phyloP scores from a whole-genome alignment of 805 yeast genomes.

The Metschnikowia henanensis region DNA sequence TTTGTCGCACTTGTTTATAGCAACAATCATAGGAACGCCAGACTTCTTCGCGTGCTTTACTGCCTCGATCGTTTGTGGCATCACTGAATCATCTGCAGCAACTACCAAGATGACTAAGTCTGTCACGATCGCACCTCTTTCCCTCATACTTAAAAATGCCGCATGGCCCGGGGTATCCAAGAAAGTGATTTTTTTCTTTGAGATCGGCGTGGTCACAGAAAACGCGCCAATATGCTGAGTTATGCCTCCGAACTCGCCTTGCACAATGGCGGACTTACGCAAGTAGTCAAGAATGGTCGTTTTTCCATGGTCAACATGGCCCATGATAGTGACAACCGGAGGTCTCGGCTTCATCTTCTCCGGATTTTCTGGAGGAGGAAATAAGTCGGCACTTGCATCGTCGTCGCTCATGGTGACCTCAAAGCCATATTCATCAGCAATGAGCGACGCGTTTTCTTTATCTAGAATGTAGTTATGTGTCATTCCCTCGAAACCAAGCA shows the following conservation, averaged over 20 bases:
- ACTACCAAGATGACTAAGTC: constrained; percentile 92
- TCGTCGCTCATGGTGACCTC: constrained; percentile 57
- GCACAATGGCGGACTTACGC: constrained; percentile 81
- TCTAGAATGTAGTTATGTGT: constrained; percentile 82
- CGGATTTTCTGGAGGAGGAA: constrained; percentile 49
- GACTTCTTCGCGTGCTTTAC: constrained; percentile 87
- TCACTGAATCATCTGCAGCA: constrained; percentile 96
- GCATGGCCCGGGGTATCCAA: constrained; percentile 99
- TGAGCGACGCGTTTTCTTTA: constrained; percentile 78
- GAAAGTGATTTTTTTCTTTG: constrained; percentile 79
- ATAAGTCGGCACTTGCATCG: constrained; percentile 56
- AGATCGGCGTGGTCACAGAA: constrained; percentile 73
- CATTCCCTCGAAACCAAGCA: constrained; percentile 70
- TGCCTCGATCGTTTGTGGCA: constrained; percentile 97
- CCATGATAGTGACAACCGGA: constrained; percentile 97
- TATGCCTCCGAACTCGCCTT: constrained; percentile 91
- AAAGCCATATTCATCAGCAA: constrained; percentile 87
- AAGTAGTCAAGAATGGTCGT: constrained; percentile 89
- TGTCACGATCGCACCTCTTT: constrained; percentile 92
- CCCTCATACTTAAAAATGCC: constrained; percentile 94
- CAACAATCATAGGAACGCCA: constrained; percentile 83
- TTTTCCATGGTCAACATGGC: constrained; percentile 98
- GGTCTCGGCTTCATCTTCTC: constrained; percentile 64
- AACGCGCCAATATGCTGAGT: constrained; percentile 99
- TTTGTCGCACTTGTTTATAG: constrained; percentile 89